Evolutionary conservation across 2,329 filamentous ascomycete genomes (phyloP).

Genomic region (Aspergillus proliferans): DNA sequence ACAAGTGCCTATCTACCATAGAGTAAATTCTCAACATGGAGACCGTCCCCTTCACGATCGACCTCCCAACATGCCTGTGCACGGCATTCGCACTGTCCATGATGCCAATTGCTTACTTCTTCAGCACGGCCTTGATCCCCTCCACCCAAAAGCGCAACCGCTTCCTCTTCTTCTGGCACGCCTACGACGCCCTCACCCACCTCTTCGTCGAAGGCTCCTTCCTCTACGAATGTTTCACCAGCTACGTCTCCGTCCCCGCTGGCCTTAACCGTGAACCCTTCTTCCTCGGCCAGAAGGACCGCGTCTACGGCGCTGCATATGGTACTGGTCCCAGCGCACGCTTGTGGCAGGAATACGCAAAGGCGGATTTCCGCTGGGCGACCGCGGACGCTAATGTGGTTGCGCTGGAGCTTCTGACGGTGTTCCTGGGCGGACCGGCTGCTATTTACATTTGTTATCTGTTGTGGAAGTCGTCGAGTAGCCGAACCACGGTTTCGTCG

Average conservation of each 20-base stretch:
- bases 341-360: conserved; percentile 62
- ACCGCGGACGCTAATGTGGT: conserved; percentile 54
- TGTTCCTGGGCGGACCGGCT: conserved; percentile 53
- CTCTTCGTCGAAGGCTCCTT: conserved; percentile 85
- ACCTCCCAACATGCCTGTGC: conserved; percentile 47
- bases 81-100: conserved; percentile 50
- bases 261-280: conserved; percentile 29
- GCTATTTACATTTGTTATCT: conserved; percentile 53
- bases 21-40: conserved; percentile 9
- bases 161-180: conserved; percentile 87
- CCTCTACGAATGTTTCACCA: conserved; percentile 90
- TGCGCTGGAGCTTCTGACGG: conserved; percentile 56
- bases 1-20: background rate
- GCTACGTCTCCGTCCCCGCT: conserved; percentile 44
- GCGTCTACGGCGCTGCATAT: conserved; percentile 56
- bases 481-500: conserved; percentile 7
- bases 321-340: conserved; percentile 48
- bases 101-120: conserved; percentile 47
- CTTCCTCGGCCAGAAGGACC: conserved; percentile 49
- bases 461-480: conserved; percentile 30
- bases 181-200: conserved; percentile 88
- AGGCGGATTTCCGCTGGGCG: conserved; percentile 57
- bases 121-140: conserved; percentile 48
- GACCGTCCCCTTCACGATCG: conserved; percentile 29
- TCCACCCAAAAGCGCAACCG: conserved; percentile 53